Base-by-base conservation (phyloP, 192 early-diverging fungal genomes). In the Mortierella claussenii region DNA sequence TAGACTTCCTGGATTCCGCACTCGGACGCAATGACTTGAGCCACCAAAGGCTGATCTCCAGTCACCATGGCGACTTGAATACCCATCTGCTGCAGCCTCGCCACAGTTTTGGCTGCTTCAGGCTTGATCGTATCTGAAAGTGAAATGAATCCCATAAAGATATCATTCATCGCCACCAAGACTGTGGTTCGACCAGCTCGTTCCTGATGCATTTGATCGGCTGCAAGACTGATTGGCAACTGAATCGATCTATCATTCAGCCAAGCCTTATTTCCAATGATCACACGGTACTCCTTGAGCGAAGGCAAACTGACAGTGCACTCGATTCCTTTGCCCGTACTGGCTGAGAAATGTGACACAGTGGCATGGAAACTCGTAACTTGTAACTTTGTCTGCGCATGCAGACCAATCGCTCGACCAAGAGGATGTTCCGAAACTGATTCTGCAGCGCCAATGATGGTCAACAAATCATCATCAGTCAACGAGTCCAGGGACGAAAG, bases 41-140 rank as follows among this genome's bases (percentile, higher is more conserved):
- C 96, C 1, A 96, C 95, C 54, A 90, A 55, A 54, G 85, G 86
- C 69, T 97, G 94, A 65, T 98, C 97, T 30, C 96, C 97, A 0
- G 97, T 99, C 3, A 97, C 89, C 94, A 99, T 97, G 9, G 89
- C 87, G 30, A 92, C 90, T 43, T 88, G 81, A 47, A 94, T 84
- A 13, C 91, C 91, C 91, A 96, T 89, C 13, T 56, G 34, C 49
- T 89, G 81, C 48, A 99, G 82, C 11, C 89, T 88, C 8, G 84
- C 84, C 1, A 99, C 85, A 1, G 91, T 86, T 8, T 84, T 74
- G 15, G 81, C 81, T 5, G 95, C 81, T 65, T 96, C 94, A 3
- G 95, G 91, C 23, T 93, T 93, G 60, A 97, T 66, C 4, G 78
- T 82, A 70, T 99, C 97, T 11, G 95, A 86, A n/a, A 99, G 82